Base-by-base conservation (phyloP, 2,329 filamentous ascomycete genomes). In the Orbilia javanica region DNA sequence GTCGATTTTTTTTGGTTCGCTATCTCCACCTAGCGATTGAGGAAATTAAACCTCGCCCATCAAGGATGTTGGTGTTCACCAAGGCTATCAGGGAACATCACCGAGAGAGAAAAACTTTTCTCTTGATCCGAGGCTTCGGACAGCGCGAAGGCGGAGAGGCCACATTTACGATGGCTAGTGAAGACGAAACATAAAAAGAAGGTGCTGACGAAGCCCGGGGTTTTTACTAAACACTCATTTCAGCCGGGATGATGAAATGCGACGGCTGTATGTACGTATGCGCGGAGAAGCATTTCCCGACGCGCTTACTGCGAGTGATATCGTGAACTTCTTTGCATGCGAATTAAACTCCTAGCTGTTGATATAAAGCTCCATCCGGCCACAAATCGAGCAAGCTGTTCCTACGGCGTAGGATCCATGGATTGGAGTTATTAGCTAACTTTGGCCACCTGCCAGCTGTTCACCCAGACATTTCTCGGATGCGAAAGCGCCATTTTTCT, bases 1-100 rank as follows among this genome's bases (percentile, higher is more conserved):
- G 66, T 42, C 34, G 11, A 6, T 50, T 66, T 50, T 66, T 69
- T 48, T 42, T 50, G 60, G 42, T 42, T 77, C 34, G 31, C 72
- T 65, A 69, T 76, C 72, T 69, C 64, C 72, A 70, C 73, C 67
- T 71, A 62, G 73, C 66, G 73, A 77, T 77, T 63, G 73, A 77
- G 73, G 73, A 77, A 77, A 77, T 77, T 77, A 77, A 77, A 77
- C 66, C 66, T 77, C 62, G 60, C 55, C 27, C 73, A 71, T 77
- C 73, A 77, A 69, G 70, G 73, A 66, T 77, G 66, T 71, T 68
- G 27, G 52, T 42, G 36, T 46, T 71, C 69, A 73, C 57, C 69
- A 73, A 50, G 22, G 55, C 34, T 34, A 22, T 60, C 55, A 60
- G 55, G 55, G 55, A 60, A 60, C 55, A 34, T 60, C 55, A 60